Conservation (phyloP, 805 yeast genomes). For the Yamadazyma takamatsuzukensis region DNA sequence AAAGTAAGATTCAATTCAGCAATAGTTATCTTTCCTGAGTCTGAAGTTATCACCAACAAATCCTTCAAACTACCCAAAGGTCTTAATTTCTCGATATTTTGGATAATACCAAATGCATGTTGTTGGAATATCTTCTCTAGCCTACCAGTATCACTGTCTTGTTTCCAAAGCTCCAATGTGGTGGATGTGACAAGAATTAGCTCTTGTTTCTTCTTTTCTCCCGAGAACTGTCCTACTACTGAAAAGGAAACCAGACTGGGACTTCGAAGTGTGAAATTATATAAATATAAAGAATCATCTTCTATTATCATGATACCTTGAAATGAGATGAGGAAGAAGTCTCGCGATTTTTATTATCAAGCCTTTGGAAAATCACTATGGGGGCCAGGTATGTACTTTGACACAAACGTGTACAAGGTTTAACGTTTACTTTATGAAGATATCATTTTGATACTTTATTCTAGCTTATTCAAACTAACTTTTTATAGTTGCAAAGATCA, state of each 20-base stretch:
- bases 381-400: slow-evolving; percentile 15
- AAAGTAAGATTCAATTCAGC: slow-evolving; percentile 41
- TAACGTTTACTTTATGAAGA: too few species aligned
- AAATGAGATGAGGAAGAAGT: neutral
- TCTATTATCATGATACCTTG: slow-evolving; percentile 12
- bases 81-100: slow-evolving; percentile 49
- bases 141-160: slow-evolving; percentile 60
- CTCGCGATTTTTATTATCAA: neutral
- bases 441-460: too few species aligned
- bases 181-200: slow-evolving; percentile 57
- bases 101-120: slow-evolving; percentile 55
- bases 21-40: slow-evolving; percentile 68
- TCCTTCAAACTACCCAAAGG: slow-evolving; percentile 54
- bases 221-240: slow-evolving; percentile 68
- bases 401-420: neutral
- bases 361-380: slow-evolving; percentile 5
- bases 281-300: slow-evolving; percentile 45
- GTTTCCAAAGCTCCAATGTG: slow-evolving; percentile 49
- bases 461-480: slow-evolving; percentile 2
- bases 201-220: slow-evolving; percentile 51
- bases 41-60: slow-evolving; percentile 65
- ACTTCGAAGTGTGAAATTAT: slow-evolving; percentile 65
- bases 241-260: slow-evolving; percentile 54
- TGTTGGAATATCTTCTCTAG: slow-evolving; percentile 41
- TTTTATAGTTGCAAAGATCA: slow-evolving; percentile 86